Evolutionary conservation across 2,329 filamentous ascomycete genomes (phyloP).

Genomic region (Dactylella cylindrospora): DNA sequence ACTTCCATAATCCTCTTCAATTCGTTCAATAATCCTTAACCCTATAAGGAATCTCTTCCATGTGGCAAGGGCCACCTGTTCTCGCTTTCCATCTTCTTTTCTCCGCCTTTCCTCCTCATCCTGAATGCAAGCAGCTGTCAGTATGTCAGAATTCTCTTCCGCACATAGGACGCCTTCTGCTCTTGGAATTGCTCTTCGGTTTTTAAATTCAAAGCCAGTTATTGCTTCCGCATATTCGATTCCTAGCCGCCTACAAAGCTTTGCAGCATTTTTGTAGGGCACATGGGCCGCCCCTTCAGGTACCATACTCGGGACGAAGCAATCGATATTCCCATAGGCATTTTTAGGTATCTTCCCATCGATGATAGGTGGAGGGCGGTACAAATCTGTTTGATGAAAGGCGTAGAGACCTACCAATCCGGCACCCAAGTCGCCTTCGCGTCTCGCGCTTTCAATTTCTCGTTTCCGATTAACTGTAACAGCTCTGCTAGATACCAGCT

Average conservation of each 20-base stretch:
- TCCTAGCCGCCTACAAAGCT: constrained; percentile 72
- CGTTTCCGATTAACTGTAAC: constrained; percentile 84
- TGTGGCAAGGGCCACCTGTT: constrained; percentile 52
- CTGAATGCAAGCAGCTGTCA: constrained; percentile 52
- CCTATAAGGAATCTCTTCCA: constrained; percentile 65
- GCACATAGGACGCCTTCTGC: constrained; percentile 76
- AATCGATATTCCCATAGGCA: constrained; percentile 75
- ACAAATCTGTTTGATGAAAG: constrained; percentile 59
- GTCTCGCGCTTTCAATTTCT: constrained; percentile 81
- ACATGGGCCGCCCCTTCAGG: constrained; percentile 11
- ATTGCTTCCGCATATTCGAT: constrained; percentile 89
- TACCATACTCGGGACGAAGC: constrained; percentile 28
- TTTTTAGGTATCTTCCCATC: constrained; percentile 72
- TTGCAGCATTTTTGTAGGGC: constrained; percentile 59
- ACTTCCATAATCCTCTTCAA: constrained; percentile 63
- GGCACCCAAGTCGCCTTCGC: constrained; percentile 64
- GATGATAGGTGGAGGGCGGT: constrained; percentile 73
- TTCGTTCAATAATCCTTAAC: constrained; percentile 69
- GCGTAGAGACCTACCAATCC: constrained; percentile 57
- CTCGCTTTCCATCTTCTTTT: constrained; percentile 28
- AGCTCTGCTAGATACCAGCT: constrained; percentile 62
- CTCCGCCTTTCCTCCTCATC: constrained; percentile 19
- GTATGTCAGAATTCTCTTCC: constrained; percentile 60
- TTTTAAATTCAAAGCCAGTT: constrained; percentile 84
- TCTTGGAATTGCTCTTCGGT: constrained; percentile 83